Evolutionary conservation across 768 basidiomycete genomes (phyloP), one percentile per base, ranked within the genome.

Genomic region (Amanita subjunquillea): DNA sequence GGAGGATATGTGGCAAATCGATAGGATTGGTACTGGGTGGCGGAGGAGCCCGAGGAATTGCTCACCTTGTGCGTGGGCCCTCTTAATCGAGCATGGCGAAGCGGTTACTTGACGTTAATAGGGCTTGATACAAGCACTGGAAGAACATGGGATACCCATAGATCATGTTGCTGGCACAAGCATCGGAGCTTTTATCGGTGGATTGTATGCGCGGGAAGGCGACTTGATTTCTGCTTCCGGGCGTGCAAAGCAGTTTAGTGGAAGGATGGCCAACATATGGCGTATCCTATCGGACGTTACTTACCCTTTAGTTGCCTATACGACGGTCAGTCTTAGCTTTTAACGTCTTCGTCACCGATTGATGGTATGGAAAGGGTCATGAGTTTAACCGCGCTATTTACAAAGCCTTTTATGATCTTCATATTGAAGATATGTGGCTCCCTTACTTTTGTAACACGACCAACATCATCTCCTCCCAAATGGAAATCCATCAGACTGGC

Each of bases 381-480:
- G 90, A 94, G 67, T 93, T 96, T 67, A 96, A 99, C 67, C 81
- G 96, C 41, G 82, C 87, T 6, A 83, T 98, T 54, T 98, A 92
- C 73, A 94, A 95, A 77, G 89, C 89, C 15, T 95, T 96, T 65
- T 95, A 92, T 59, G 91, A 91, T 65, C 80, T 93, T 39, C 93
- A 97, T 59, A 91, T 91, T 38, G 88, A 92, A 67, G 94, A 96
- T 68, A 95, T 96, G 89, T 98, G 95, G 96, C 74, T 99, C 5
- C 96, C 95, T 3, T 97, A 82, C 71, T 98, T 95, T 69, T 96
- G 93, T 69, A 98, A 98, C 61, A 91, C 95, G 2, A 95, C 96
- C 17, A 97, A 97, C 60, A 96, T 99, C 65, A 92, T 85, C 49
- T 91, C 89, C 42, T 96, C 92, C 7, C 78, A 84, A 7, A 98